Percentiles rank a stretch among this genome's conserved stretches.
These are phyloP conservation scores for Neurospora tetraspora DNA, from an alignment of 495 filamentous ascomycete genomes.

Conservation along the genomic window DNA sequence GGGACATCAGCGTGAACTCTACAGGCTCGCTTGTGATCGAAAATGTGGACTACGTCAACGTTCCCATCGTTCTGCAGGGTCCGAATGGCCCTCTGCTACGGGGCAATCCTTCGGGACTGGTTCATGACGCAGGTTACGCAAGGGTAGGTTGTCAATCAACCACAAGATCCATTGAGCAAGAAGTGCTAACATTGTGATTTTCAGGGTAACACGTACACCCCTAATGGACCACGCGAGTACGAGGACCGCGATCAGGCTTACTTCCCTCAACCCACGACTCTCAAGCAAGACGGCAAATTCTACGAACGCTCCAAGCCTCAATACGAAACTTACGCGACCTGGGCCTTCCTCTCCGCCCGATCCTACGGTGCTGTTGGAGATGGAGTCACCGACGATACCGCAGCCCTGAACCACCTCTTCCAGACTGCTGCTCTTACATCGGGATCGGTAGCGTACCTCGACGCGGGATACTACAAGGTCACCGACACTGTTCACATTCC, in stretches of 20 bases:
- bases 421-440: slow-evolving; percentile 1
- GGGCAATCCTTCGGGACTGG: slow-evolving; percentile 13
- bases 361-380: slow-evolving; percentile 18
- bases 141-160: too few species aligned
- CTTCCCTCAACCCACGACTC: slow-evolving; percentile 13
- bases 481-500: slow-evolving; percentile 37
- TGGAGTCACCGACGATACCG: slow-evolving; percentile 23
- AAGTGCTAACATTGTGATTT: slow-evolving; percentile 3
- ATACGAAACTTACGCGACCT: slow-evolving; percentile 43
- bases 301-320: slow-evolving; percentile 61
- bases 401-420: slow-evolving; percentile 15
- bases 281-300: slow-evolving; percentile 34
- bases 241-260: slow-evolving; percentile 8
- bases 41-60: slow-evolving; percentile 55
- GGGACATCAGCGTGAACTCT: slow-evolving; percentile 49
- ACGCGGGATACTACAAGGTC: slow-evolving; percentile 37
- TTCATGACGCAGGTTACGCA: slow-evolving; percentile 14
- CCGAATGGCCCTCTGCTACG: slow-evolving; percentile 38
- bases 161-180: too few species aligned
- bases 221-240: slow-evolving; percentile 11
- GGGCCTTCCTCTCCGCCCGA: slow-evolving; percentile 21
- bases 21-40: slow-evolving; percentile 63
- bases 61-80: slow-evolving; percentile 44
- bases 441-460: slow-evolving; percentile 51
- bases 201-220: slow-evolving; percentile 18